These are phyloP conservation scores for Colletotrichum tofieldiae DNA, from an alignment of 2,329 filamentous ascomycete species.

Conservation along the genomic window DNA sequence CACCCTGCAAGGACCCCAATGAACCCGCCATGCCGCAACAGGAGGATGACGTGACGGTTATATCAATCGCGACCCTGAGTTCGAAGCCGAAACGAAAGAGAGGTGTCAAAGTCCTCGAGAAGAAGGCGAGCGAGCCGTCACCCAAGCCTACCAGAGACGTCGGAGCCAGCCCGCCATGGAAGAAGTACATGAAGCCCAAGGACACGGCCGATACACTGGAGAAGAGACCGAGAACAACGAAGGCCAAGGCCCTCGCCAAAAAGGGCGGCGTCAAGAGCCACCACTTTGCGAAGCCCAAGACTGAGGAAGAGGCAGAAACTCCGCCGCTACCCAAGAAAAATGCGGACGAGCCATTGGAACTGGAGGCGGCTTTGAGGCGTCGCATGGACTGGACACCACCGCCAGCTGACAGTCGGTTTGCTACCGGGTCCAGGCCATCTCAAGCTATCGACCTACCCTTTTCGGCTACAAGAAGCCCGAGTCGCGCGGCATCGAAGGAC, in stretches of 20 bases:
- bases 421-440: constrained; percentile 52
- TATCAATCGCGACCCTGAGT: constrained; percentile 26
- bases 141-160: constrained; percentile 14
- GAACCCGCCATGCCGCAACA: constrained; percentile 29
- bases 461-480: constrained; percentile 42
- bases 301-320: background rate
- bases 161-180: constrained; percentile 50
- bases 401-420: constrained; percentile 55
- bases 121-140: constrained; percentile 36
- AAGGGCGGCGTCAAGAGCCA: constrained; percentile 53
- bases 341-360: constrained; percentile 52
- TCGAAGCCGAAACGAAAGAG: constrained; percentile 39
- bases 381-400: constrained; percentile 80
- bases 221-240: constrained; percentile 33
- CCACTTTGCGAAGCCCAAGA: constrained; percentile 50
- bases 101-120: constrained; percentile 35
- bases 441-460: constrained; percentile 52
- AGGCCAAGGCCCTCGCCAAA: constrained; percentile 47
- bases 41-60: constrained; percentile 33
- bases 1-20: constrained; percentile 18
- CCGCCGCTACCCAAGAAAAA: constrained; percentile 7
- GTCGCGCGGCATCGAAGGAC: constrained; percentile 45
- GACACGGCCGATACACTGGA: constrained; percentile 29
- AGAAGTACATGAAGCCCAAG: constrained; percentile 50
- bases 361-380: constrained; percentile 69